phyloP scores from a whole-genome alignment of 441 rosid species.

The Mallotus japonicus region DNA sequence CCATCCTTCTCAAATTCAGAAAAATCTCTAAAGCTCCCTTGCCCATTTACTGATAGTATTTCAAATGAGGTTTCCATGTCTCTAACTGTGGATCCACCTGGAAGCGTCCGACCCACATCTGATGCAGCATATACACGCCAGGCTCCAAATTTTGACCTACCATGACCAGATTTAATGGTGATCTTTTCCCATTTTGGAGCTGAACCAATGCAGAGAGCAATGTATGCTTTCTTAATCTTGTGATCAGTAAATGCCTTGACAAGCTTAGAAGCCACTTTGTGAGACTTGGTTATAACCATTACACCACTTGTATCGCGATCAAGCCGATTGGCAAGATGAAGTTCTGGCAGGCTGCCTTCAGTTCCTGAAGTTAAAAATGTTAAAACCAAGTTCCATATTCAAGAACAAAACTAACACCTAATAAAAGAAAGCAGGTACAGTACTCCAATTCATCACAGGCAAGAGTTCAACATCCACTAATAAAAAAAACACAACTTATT shows the following conservation, averaged over 20 bases:
- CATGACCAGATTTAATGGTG: conserved; percentile 82
- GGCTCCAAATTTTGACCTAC: conserved; percentile 85
- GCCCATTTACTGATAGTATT: conserved; percentile 57
- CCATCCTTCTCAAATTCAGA: conserved; percentile 29
- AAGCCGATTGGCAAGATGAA: conserved; percentile 83
- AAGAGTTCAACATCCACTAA: neutral
- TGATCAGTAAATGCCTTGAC: conserved; percentile 82
- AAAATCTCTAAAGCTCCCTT: conserved; percentile 23
- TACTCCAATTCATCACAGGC: neutral
- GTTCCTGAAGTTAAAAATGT: conserved; percentile 28
- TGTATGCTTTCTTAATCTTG: conserved; percentile 66
- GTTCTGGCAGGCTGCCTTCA: conserved; percentile 36
- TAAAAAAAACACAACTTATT: neutral
- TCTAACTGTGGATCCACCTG: conserved; percentile 76
- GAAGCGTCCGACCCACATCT: conserved; percentile 68
- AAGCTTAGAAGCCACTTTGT: conserved; percentile 78
- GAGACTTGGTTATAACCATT: conserved; percentile 79
- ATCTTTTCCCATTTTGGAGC: conserved; percentile 64
- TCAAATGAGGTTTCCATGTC: conserved; percentile 85
- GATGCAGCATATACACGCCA: conserved; percentile 82
- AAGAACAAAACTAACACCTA: neutral
- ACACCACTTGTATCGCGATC: conserved; percentile 92
- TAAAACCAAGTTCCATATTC: conserved; percentile 12
- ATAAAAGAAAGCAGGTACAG: neutral
- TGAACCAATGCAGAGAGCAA: conserved; percentile 68